Evolutionary conservation across 257 asterid genomes (phyloP), one percentile per base, ranked within the genome.

Genomic region (Avicennia marina): DNA sequence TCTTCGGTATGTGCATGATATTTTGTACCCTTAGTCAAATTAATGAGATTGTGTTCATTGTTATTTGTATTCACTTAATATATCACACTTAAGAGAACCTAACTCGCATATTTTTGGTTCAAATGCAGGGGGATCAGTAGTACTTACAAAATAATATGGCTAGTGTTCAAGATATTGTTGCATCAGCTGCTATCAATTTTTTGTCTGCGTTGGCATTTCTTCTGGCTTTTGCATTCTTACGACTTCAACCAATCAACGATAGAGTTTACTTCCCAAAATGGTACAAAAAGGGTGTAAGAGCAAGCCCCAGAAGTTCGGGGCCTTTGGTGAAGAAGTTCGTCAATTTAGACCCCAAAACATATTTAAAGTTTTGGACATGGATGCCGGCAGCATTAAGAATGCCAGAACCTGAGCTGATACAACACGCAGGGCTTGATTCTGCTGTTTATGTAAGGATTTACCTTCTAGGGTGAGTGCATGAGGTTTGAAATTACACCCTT

Each of bases 351-450:
- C 16, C 58, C 53, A 75, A 73, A 58, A 78, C 81, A 5, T 90
- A 90, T 68, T 59, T 90, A 57, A 82, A 66, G 75, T 90, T 90
- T 73, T 87, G 90, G 89, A 84, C 65, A 7, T 90, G 98, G 98
- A 90, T 87, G 98, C 98, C 98, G 39, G 98, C 89, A 39, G 98
- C 98, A 53, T 69, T 90, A 64, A 72, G 82, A 70, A 90, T 90
- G 98, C 98, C 98, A 8, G 94, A 90, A 52, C 94, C 89, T 5
- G 96, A 90, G 74, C 95, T 90, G 60, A 87, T 84, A 48, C 86
- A 87, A 6, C 98, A 87, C 31, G 98, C 96, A 4, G 98, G 98
- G 20, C 95, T 90, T 1, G 98, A 90, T 74, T 85, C 96, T 21
- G 96, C 96, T 19, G 87, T 87, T n/a, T 90, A 87, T 67, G 75